A percentile compares a stretch with the other conserved stretches of the same genome.
Conservation (phyloP, 73 alveolate genomes). For the Symbiodinium pilosum region DNA sequence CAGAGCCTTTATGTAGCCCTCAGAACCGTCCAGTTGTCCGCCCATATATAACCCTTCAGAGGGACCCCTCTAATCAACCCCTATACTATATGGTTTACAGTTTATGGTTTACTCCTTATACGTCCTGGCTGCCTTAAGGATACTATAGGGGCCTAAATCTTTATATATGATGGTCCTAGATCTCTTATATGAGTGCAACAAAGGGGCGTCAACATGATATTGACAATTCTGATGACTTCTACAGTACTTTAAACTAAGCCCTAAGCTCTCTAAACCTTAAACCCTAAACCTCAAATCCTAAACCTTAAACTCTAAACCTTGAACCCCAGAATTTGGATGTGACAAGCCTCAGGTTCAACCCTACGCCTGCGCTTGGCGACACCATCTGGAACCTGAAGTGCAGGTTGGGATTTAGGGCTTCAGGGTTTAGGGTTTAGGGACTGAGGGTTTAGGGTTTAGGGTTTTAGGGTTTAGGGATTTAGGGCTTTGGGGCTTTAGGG, state of each 20-base stretch:
- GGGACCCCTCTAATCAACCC: too few species aligned
- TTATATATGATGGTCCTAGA: background rate
- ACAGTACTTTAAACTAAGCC: background rate
- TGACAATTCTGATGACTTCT: background rate
- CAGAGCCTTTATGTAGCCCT: too few species aligned
- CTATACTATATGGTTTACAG: too few species aligned
- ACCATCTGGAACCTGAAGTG: constrained; percentile 89
- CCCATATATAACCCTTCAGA: too few species aligned
- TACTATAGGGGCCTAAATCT: background rate
- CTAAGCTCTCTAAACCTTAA: background rate
- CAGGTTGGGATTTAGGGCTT: background rate
- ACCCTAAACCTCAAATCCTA: background rate
- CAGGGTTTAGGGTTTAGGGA: background rate
- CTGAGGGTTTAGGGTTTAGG: background rate
- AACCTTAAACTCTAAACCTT: background rate
- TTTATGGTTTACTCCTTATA: too few species aligned
- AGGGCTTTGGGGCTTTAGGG: too few species aligned
- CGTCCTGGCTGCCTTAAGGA: too few species aligned
- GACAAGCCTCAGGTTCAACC: constrained; percentile 27
- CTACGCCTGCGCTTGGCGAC: constrained; percentile 46
- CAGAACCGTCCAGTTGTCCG: too few species aligned
- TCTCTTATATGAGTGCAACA: background rate
- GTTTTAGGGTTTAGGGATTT: background rate
- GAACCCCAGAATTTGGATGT: background rate
- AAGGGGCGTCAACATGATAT: background rate